Percentiles rank a stretch among this genome's conserved stretches.
These are phyloP conservation scores for Backusella australiensis DNA, from an alignment of 192 early-diverging fungal species.

Conservation along the genomic window DNA sequence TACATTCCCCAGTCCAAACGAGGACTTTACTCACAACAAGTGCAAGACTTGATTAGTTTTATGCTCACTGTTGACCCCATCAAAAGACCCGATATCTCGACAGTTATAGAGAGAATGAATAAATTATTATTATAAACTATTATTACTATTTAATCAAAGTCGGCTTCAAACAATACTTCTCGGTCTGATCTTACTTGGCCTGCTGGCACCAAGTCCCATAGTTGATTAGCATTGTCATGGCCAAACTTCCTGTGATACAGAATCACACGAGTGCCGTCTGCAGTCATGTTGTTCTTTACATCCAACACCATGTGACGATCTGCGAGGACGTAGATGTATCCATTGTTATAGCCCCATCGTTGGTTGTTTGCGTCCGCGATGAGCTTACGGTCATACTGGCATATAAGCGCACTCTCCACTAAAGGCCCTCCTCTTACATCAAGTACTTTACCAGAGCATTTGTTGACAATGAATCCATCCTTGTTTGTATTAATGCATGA, in stretches of 20 bases:
- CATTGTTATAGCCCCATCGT: constrained; percentile 26
- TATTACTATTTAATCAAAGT: constrained; percentile 19
- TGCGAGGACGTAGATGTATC: constrained; percentile 20
- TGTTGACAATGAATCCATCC: constrained; percentile 33
- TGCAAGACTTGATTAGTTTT: constrained; percentile 50
- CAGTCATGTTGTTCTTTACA: not conserved
- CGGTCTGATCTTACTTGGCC: constrained; percentile 23
- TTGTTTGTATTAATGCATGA: not conserved
- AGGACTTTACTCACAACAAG: constrained; percentile 47
- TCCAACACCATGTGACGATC: constrained; percentile 31
- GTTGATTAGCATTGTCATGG: constrained; percentile 24
- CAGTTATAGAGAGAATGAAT: constrained; percentile 4
- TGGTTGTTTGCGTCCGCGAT: constrained; percentile 29
- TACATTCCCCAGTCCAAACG: constrained; percentile 41
- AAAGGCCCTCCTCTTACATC: constrained; percentile 32
- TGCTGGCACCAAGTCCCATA: constrained; percentile 37
- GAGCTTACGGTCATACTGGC: constrained; percentile 32
- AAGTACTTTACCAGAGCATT: constrained; percentile 23
- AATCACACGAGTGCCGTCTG: constrained; percentile 28
- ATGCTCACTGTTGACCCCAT: constrained; percentile 63
- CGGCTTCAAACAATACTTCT: constrained; percentile 35
- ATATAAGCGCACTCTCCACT: constrained; percentile 14
- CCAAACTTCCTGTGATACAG: constrained; percentile 22
- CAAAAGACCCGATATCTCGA: constrained; percentile 52
- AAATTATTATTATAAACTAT: not conserved